Evolutionary conservation across 2,329 filamentous ascomycete species (phyloP), one percentile per base, ranked within the genome.

Genomic region (Geoglossum cookeanum): DNA sequence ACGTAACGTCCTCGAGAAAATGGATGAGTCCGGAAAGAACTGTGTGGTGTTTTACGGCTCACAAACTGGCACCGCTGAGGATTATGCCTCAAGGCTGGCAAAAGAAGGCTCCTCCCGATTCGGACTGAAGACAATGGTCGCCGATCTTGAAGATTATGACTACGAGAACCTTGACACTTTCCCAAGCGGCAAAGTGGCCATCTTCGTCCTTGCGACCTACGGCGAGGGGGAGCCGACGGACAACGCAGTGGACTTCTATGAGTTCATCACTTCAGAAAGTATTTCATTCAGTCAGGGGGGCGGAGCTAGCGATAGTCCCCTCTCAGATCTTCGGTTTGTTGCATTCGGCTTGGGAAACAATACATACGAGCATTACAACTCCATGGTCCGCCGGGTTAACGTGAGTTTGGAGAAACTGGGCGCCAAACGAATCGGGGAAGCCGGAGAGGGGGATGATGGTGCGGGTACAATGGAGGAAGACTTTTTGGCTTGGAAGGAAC

Each of bases 391-490:
- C 69, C 87, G 91, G 61, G 84, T 97, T 58, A 82, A 92, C 72
- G 82, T 85, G 69, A 83, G 82, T 60, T 75, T 98, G 59, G 77
- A 81, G 66, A 91, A 86, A 66, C 77, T 94, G 22, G 92, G 92
- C 60, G 92, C 86, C 11, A 78, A 82, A 66, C 80, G 88, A 63
- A 87, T 98, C 63, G 90, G 92, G 51, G 76, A 83, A 58, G 88
- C 90, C 58, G 92, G 94, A 64, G 91, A 97, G 74, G 92, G 92
- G 66, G 92, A 98, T 65, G 92, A 98, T 68, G 92, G 94, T 62
- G 90, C 92, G 62, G 92, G 94, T 60, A 98, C 92, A 58, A 98
- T 98, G 94, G 92, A 98, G 73, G 94, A 98, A 73, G 94, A 98
- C 67, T 98, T 97, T 71, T 74, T 98, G 65, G 87, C 91, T 62